These are phyloP conservation scores for Wickerhamomyces sydowiorum DNA, from an alignment of 805 yeast species.

Conservation along the genomic window DNA sequence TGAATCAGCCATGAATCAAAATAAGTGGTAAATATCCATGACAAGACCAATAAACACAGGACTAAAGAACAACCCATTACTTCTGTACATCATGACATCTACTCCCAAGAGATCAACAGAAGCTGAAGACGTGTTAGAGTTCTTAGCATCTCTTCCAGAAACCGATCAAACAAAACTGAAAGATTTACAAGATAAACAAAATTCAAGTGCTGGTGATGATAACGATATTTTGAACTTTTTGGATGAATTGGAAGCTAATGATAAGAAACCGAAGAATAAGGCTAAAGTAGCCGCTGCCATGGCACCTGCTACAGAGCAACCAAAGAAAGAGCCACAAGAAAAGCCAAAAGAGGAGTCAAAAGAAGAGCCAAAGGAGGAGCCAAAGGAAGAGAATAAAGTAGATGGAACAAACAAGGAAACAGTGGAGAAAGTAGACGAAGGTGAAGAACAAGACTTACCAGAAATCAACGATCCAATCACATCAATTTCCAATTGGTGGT, in stretches of 20 bases:
- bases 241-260: constrained; percentile 57
- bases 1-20: too few relatives aligned
- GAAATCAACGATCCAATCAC: constrained; percentile 53
- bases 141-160: constrained; percentile 75
- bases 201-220: constrained; percentile 23
- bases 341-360: constrained; percentile 14
- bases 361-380: constrained; percentile 12
- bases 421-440: constrained; percentile 18
- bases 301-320: too few relatives aligned
- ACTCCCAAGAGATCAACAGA: constrained; percentile 36
- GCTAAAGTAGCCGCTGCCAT: constrained; percentile 10
- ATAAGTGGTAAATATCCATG: background rate
- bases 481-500: constrained; percentile 72
- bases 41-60: background rate
- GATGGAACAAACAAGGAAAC: constrained; percentile 17
- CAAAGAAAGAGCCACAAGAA: constrained; percentile 8
- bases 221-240: constrained; percentile 37
- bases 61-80: background rate
- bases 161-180: constrained; percentile 18
- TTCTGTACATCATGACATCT: constrained; percentile 8
- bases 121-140: constrained; percentile 73
- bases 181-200: constrained; percentile 38
- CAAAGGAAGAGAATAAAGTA: background rate
- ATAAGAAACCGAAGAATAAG: constrained; percentile 11
- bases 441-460: constrained; percentile 14